Evolutionary conservation across 2,329 filamentous ascomycete species (phyloP), one percentile per base, ranked within the genome.

Genomic region (Claviceps monticola): DNA sequence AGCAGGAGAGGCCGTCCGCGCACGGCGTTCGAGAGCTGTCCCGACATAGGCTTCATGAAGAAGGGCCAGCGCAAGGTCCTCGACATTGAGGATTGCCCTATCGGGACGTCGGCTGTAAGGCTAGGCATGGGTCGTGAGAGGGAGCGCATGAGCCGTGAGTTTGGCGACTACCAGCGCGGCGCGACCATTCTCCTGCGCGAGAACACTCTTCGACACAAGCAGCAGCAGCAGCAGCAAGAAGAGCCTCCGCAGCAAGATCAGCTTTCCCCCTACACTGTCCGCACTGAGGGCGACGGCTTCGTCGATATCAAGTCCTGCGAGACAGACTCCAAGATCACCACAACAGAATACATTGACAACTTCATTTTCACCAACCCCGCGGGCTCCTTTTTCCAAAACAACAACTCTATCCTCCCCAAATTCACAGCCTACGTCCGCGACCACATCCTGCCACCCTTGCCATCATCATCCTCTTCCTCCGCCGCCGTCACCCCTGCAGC

Each of bases 301-400:
- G 75, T 82, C 17, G 87, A 96, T 65, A 74, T 84, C 65, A 97
- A 97, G 68, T 86, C 82, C 3, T 97, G 88, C 73, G 80, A 95
- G 58, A 95, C 90, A 4, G 83, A 96, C 69, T 80, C 82, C 65
- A 95, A 91, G 58, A 84, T 79, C 57, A 86, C 77, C 49, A 83
- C 86, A 3, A 90, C 86, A 34, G 93, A 98, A 68, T 96, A 94
- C 69, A 79, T 98, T 56, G 88, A 84, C 62, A 71, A 82, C 66
- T 93, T 85, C 71, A 74, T 83, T 62, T 95, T 98, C 71, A 83
- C 83, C 65, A 97, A 95, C 71, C 88, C 86, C 2, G 93, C 93
- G 11, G 90, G 90, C 54, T 82, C 88, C 50, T 98, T 98, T 73
- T 98, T 98, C 79, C 93, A 98, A 65, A 98, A 98, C 76, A 98